These are phyloP conservation scores for Talaromyces sp. DNA, from an alignment of 2,329 filamentous ascomycete species.

Conservation along the genomic window DNA sequence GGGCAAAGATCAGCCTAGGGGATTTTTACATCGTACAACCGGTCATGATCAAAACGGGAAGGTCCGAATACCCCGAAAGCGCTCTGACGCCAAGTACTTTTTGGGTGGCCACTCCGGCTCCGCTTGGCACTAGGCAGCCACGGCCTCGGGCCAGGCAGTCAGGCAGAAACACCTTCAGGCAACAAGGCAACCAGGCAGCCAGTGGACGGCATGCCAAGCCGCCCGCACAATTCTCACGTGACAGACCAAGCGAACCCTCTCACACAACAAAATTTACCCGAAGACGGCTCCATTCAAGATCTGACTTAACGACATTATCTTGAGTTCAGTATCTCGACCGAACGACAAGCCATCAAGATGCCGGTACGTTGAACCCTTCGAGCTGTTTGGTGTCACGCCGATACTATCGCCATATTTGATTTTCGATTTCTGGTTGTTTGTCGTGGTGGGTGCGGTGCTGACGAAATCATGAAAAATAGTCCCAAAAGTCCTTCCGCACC, in stretches of 20 bases:
- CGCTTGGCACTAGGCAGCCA: not conserved
- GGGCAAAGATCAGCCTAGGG: not conserved
- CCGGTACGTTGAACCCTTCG: slow-evolving; percentile 43
- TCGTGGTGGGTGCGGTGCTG: not conserved
- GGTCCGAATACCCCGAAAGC: not conserved
- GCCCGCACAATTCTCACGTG: slow-evolving; percentile 30
- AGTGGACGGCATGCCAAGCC: not conserved
- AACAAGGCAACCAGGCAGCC: not conserved
- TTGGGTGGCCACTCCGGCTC: not conserved
- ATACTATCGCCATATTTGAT: not conserved
- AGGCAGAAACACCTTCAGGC: not conserved
- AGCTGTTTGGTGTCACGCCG: not conserved
- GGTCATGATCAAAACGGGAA: not conserved
- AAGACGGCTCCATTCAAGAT: slow-evolving; percentile 27
- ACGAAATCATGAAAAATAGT: slow-evolving; percentile 52
- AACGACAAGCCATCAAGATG: slow-evolving; percentile 51
- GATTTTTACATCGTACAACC: not conserved
- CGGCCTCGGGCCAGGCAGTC: not conserved
- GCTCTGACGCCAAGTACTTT: not conserved
- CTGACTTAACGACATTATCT: slow-evolving; percentile 31
- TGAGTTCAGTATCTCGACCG: slow-evolving; percentile 38
- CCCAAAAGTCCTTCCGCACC: slow-evolving; percentile 99
- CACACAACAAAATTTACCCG: slow-evolving; percentile 39
- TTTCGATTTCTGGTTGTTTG: not conserved
- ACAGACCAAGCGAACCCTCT: slow-evolving; percentile 39